phyloP scores from a whole-genome alignment of 495 filamentous ascomycete genomes.

The Lindgomyces ingoldianus region DNA sequence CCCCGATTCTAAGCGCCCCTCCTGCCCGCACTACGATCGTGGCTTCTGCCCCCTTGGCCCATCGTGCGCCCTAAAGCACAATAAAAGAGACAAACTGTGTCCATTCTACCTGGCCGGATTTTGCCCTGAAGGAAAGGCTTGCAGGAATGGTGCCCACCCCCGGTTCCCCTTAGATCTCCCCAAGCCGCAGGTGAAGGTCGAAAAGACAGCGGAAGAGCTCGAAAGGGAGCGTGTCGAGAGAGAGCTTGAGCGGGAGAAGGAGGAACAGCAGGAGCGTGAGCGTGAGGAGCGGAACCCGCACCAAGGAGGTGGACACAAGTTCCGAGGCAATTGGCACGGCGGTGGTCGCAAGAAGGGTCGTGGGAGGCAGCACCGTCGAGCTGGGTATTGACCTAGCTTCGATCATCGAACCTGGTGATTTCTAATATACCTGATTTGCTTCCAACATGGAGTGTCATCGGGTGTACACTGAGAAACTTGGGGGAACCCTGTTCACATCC shows the following conservation, averaged over 20 bases:
- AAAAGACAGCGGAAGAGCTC: slow-evolving; percentile 58
- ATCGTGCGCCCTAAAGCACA: slow-evolving; percentile 81
- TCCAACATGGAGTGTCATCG: too few relatives aligned
- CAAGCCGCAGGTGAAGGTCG: slow-evolving; percentile 65
- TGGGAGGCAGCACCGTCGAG: slow-evolving; percentile 19
- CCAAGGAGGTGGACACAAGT: slow-evolving; percentile 16
- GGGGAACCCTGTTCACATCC: too few relatives aligned
- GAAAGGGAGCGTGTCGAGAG: slow-evolving; percentile 52
- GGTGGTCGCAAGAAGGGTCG: slow-evolving; percentile 27
- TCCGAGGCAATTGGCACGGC: slow-evolving; percentile 28
- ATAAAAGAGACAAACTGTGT: slow-evolving; percentile 70
- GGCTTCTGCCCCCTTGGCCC: slow-evolving; percentile 93
- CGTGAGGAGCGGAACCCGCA: slow-evolving; percentile 35
- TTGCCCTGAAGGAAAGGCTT: slow-evolving; percentile 80
- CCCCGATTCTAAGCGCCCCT: slow-evolving; percentile 67
- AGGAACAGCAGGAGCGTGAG: slow-evolving; percentile 42
- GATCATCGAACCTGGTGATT: too few relatives aligned
- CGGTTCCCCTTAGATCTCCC: slow-evolving; percentile 71
- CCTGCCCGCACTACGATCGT: slow-evolving; percentile 92
- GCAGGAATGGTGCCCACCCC: slow-evolving; percentile 78
- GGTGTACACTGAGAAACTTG: too few relatives aligned
- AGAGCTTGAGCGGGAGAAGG: slow-evolving; percentile 55
- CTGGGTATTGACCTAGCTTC: slow-evolving; percentile 13
- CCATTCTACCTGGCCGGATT: slow-evolving; percentile 90
- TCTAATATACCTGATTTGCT: too few relatives aligned